Evolutionary conservation across 148 eudicot genomes (phyloP), one percentile per base, ranked within the genome.

Genomic region (Diospyros kaki): DNA sequence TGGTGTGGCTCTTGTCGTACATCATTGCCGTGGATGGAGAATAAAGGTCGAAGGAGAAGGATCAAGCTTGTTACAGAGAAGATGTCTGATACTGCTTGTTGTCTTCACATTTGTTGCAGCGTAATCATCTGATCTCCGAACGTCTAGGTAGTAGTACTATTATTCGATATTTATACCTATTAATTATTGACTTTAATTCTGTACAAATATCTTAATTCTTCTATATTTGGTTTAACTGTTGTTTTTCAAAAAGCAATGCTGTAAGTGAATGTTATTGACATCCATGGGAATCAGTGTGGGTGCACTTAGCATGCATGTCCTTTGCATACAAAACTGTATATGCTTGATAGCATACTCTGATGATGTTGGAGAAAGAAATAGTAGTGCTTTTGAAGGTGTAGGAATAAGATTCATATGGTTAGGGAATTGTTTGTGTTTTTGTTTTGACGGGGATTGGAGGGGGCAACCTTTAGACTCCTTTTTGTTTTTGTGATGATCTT

Each of bases 51-150:
- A 83, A 79, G 85, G 86, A 77, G 79, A 83, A 77, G 86, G 82
- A 51, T 83, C 90, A 43, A 53, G 70, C 45, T 78, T 73, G 67
- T 86, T 88, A 1, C 88, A 73, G 58, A 85, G 85, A 84, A 87
- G 90, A 59, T 84, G 88, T 61, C 83, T 90, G 70, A 67, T 78
- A 65, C 69, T 92, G 77, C 93, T 95, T 28, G 72, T 89, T 46
- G 59, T 95, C 75, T 89, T 90, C 80, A 92, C 98, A 64, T 85
- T 87, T 80, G 89, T 89, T 66, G 91, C 98, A 73, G 87, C 82
- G 98, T 95, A 92, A 91, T 82, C 64, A 78, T 77, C 86, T 77
- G 4, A 75, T 77, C 84, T 73, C 79, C 76, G 58, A 71, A 10
- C 42, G 44, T 46, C 68, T 43, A 6, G 51, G 51, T 56, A 9